Conservation (phyloP, 2,329 filamentous ascomycete species). For the Trichoderma sp. region DNA sequence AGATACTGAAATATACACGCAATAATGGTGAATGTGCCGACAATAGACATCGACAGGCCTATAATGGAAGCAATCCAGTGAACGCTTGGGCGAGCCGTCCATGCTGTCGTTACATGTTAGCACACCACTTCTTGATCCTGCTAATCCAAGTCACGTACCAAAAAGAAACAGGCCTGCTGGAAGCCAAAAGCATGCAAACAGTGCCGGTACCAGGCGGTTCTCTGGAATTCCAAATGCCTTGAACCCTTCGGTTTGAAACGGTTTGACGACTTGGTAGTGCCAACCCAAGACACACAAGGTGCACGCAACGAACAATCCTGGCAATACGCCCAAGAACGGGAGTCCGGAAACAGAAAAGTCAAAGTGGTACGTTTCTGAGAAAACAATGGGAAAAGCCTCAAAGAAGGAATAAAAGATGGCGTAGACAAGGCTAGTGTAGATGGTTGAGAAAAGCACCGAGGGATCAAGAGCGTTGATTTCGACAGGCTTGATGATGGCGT, state of each 20-base stretch:
- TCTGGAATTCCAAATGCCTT: neutral
- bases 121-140: neutral
- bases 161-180: neutral
- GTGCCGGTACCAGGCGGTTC: neutral
- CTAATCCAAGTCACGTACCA: neutral
- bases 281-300: neutral
- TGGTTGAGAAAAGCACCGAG: neutral
- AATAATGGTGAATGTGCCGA: neutral
- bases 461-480: neutral
- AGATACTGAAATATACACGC: neutral
- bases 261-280: neutral
- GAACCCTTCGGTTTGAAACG: neutral
- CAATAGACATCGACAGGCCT: neutral
- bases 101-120: neutral
- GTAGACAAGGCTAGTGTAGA: neutral
- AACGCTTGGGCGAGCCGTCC: neutral
- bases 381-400: neutral
- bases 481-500: neutral
- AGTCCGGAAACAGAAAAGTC: neutral
- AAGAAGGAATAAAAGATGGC: neutral
- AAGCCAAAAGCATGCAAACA: neutral
- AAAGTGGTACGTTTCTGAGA: neutral
- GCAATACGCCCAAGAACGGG: neutral
- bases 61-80: neutral
- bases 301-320: neutral